These are phyloP conservation scores for Coprinopsis cinerea DNA, from an alignment of 768 basidiomycete genomes.

Conservation along the genomic window DNA sequence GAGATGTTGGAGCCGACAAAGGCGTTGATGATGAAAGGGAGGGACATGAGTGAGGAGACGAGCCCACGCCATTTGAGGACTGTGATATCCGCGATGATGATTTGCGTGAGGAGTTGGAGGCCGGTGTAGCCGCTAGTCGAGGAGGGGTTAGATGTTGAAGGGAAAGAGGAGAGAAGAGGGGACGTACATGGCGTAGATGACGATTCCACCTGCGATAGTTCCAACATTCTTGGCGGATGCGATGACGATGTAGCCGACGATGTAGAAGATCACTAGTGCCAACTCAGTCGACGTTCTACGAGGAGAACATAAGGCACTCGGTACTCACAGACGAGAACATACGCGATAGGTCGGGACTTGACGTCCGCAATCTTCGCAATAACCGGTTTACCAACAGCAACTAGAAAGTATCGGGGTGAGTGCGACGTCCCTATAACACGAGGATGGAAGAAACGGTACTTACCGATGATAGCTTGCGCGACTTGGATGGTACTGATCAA, in stretches of 20 bases:
- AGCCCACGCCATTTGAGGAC: slow-evolving; percentile 53
- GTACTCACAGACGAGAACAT: slow-evolving; percentile 47
- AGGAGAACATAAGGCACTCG: no score
- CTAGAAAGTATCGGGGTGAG: slow-evolving; percentile 14
- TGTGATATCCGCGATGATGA: slow-evolving; percentile 59
- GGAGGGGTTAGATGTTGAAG: slow-evolving; percentile 2
- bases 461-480: slow-evolving; percentile 51
- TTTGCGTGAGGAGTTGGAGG: slow-evolving; percentile 57
- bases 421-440: no score
- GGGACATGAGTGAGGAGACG: slow-evolving; percentile 30
- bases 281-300: no score
- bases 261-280: slow-evolving; percentile 52
- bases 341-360: slow-evolving; percentile 60
- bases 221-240: slow-evolving; percentile 41
- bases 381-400: slow-evolving; percentile 54
- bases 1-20: slow-evolving; percentile 63
- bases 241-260: slow-evolving; percentile 49
- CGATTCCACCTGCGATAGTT: slow-evolving; percentile 46
- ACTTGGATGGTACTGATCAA: slow-evolving; percentile 50
- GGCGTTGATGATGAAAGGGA: slow-evolving; percentile 47
- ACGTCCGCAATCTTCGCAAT: slow-evolving; percentile 74
- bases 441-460: slow-evolving; percentile 11
- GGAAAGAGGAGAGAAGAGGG: slow-evolving; percentile 12
- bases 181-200: slow-evolving; percentile 51
- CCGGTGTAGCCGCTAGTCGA: slow-evolving; percentile 56